Conservation (phyloP, 2,329 filamentous ascomycete genomes). For the Pyrenophora graminea region DNA sequence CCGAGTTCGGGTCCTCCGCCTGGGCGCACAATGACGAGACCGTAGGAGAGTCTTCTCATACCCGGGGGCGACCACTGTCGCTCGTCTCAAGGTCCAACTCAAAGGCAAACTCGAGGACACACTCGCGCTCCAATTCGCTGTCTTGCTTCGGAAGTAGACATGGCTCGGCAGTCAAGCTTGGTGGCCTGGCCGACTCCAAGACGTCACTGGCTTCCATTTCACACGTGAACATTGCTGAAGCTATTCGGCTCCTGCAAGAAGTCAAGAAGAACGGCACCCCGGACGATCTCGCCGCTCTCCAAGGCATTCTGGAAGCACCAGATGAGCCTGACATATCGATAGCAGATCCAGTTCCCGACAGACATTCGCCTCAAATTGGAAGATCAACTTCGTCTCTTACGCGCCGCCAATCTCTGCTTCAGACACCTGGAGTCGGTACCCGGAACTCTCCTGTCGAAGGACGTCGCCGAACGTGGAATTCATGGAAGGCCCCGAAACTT, state of each 20-base stretch:
- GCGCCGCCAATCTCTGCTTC: slow-evolving; percentile 46
- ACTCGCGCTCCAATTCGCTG: slow-evolving; percentile 31
- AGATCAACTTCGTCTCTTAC: slow-evolving; percentile 38
- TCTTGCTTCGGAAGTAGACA: slow-evolving; percentile 32
- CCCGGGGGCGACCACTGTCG: slow-evolving; percentile 33
- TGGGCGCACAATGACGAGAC: slow-evolving; percentile 26
- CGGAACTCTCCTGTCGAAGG: slow-evolving; percentile 38
- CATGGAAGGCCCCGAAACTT: slow-evolving; percentile 34
- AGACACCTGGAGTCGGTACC: slow-evolving; percentile 48
- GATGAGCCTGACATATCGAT: slow-evolving; percentile 13
- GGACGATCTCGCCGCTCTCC: slow-evolving; percentile 53
- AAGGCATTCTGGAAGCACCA: slow-evolving; percentile 35
- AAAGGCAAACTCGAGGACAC: slow-evolving; percentile 18
- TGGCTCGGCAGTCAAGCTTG: slow-evolving; percentile 29
- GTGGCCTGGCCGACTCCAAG: slow-evolving; percentile 31
- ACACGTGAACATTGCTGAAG: slow-evolving; percentile 51
- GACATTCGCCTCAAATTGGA: slow-evolving; percentile 27
- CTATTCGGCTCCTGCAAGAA: slow-evolving; percentile 53
- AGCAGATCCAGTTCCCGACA: slow-evolving; percentile 25
- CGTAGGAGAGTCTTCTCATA: slow-evolving; percentile 26
- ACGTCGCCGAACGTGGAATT: slow-evolving; percentile 42
- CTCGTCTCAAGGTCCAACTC: slow-evolving; percentile 36
- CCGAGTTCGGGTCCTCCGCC: slow-evolving; percentile 23
- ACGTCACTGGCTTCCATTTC: slow-evolving; percentile 38
- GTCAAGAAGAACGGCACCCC: slow-evolving; percentile 54